These are phyloP conservation scores for Pseudogymnoascus sp. DNA, from an alignment of 2,329 filamentous ascomycete species.

Conservation along the genomic window DNA sequence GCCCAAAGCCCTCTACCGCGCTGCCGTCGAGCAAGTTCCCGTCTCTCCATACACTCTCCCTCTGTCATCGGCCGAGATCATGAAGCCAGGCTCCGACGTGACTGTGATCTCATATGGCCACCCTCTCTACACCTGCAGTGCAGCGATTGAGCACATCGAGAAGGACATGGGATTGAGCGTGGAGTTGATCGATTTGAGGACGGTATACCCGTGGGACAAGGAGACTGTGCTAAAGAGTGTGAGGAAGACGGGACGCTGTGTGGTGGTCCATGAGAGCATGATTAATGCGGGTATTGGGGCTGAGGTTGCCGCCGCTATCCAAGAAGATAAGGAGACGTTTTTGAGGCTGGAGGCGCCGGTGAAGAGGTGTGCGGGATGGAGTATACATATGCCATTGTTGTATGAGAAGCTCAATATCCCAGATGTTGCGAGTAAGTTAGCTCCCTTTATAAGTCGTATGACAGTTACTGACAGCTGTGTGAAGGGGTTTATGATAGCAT, in stretches of 20 bases:
- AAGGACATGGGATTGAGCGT: constrained; percentile 59
- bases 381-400: constrained; percentile 58
- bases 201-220: constrained; percentile 69
- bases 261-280: constrained; percentile 72
- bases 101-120: constrained; percentile 67
- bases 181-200: constrained; percentile 65
- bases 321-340: constrained; percentile 57
- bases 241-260: constrained; percentile 61
- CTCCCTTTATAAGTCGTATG: neutral
- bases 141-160: constrained; percentile 61
- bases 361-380: constrained; percentile 64
- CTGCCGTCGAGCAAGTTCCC: constrained; percentile 67
- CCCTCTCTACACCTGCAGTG: constrained; percentile 61
- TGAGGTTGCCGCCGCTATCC: constrained; percentile 65
- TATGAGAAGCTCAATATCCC: constrained; percentile 63
- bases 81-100: constrained; percentile 60
- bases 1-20: constrained; percentile 67
- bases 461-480: constrained; percentile 17
- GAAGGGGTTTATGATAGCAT: constrained; percentile 33
- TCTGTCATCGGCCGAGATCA: constrained; percentile 60
- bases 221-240: constrained; percentile 60
- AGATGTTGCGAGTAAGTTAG: constrained; percentile 59
- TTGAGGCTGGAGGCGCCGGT: constrained; percentile 64
- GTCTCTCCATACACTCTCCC: constrained; percentile 61
- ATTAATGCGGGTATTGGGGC: constrained; percentile 67